Base-by-base conservation (phyloP, 768 basidiomycete species). In the Flagelloscypha sp. region DNA sequence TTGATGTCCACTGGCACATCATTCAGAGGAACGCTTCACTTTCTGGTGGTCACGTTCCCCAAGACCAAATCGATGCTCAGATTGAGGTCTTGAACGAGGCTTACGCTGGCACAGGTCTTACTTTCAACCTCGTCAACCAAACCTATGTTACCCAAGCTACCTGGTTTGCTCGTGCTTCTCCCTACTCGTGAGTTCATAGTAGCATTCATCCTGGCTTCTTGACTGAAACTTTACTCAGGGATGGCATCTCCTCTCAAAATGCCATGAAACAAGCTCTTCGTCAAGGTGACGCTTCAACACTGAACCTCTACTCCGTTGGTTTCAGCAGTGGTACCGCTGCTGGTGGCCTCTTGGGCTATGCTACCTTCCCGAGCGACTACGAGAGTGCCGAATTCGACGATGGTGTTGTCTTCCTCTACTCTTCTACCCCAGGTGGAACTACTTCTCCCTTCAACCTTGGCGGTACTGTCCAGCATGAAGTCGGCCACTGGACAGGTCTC, bases 331-430 rank as follows among this genome's bases (percentile, higher is more conserved):
- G 54, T 12, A 34, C 45, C 18, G 58, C 46, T 11, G 35, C 35
- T n/a, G n/a, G n/a, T 6, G 61, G 63, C 10, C 63, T 75, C 10
- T 59, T 78, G 16, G 70, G 72, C 19, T 75, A 75, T 44, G 54
- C 72, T 1, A 74, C 72, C 19, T 74, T 72, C 62, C 74, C 74
- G 9, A 58, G 48, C 2, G 43, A 50, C 38, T 74, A 69, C 48
- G 20, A 48, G 6, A n/a, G 46, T 20, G 53, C 48, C 25, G 66
- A 68, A 4, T 49, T 38, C 5, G 68, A 75, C 44, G 74, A 76
- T 44, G 73, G 72, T 38, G 62, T 70, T 36, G 66, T 66, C 15
- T 52, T 63, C 27, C 48, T 38, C 16, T 64, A 37, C 45, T 64
- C 62, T 25, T 61, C 62, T 15, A 44, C 66, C 27, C 66, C 68